phyloP scores from a whole-genome alignment of 345 rosid species.

The Melaleuca alternifolia region DNA sequence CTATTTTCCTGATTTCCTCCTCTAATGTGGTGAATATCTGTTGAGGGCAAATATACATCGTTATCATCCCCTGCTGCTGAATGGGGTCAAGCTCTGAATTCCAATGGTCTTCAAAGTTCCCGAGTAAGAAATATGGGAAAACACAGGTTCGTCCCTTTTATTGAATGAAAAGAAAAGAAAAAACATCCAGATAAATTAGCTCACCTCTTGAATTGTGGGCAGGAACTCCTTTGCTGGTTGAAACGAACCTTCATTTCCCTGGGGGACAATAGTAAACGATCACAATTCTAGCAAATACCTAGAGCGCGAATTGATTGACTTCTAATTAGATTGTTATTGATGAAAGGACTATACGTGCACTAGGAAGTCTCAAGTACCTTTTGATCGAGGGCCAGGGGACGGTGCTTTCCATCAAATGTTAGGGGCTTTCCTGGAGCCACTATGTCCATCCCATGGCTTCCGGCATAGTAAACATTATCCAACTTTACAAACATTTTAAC shows the following conservation, averaged over 20 bases:
- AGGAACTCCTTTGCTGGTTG: slow-evolving; percentile 45
- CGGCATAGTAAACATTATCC: slow-evolving; percentile 34
- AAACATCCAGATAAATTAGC: neutral
- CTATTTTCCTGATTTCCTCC: slow-evolving; percentile 8
- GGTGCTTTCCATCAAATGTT: slow-evolving; percentile 12
- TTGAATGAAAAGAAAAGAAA: neutral
- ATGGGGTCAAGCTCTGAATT: neutral
- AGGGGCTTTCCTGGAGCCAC: slow-evolving; percentile 24
- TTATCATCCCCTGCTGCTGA: neutral
- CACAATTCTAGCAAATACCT: neutral
- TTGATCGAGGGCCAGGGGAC: slow-evolving; percentile 1
- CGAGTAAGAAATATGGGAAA: neutral
- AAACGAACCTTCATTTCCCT: slow-evolving; percentile 32
- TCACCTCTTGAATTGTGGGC: slow-evolving; percentile 37
- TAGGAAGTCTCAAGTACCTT: slow-evolving; percentile 11
- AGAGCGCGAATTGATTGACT: neutral
- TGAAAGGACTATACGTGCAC: neutral
- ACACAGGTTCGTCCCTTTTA: neutral
- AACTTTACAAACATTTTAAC: slow-evolving; percentile 38
- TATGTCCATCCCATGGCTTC: slow-evolving; percentile 64
- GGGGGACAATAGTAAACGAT: neutral
- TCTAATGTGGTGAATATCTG: slow-evolving; percentile 22
- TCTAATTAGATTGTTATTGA: neutral
- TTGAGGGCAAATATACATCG: neutral
- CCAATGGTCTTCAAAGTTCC: neutral